Conservation (phyloP, 164 flowering plant species). For the Liriodendron chinense region DNA sequence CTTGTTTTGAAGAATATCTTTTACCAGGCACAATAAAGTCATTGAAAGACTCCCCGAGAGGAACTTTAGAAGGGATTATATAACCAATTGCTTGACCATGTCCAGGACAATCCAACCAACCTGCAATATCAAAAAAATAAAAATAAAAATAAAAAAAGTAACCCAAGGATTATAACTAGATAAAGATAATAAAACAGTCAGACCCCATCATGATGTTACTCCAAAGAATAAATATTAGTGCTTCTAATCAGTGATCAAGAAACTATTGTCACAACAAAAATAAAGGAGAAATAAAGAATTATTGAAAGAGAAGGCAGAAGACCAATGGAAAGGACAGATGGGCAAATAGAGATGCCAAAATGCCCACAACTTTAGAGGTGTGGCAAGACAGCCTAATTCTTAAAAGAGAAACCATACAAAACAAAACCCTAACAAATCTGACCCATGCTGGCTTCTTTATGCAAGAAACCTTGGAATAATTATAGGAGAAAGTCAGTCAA, state of each 20-base stretch:
- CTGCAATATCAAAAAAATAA: slow-evolving; percentile 31
- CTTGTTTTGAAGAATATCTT: slow-evolving; percentile 90
- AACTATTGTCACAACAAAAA: neutral
- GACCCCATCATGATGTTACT: neutral
- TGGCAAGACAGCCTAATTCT: neutral
- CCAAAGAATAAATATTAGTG: neutral
- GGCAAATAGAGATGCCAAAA: neutral
- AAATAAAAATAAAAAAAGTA: neutral
- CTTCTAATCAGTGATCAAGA: neutral
- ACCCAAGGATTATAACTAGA: neutral
- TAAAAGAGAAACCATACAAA: neutral
- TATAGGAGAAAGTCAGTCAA: too few species aligned
- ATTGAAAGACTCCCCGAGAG: slow-evolving; percentile 74
- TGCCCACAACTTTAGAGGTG: neutral
- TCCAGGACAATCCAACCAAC: slow-evolving; percentile 92
- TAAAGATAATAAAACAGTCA: neutral
- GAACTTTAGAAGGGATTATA: slow-evolving; percentile 90
- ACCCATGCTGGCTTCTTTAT: too few species aligned
- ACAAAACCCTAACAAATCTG: too few species aligned
- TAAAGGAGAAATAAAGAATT: neutral
- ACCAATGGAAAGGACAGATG: too few species aligned
- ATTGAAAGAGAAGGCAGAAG: neutral
- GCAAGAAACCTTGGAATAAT: too few species aligned
- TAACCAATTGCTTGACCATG: slow-evolving; percentile 56
- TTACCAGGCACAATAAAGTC: slow-evolving; percentile 70